A percentile compares a stretch with the other conserved stretches of the same genome.
Evolutionary conservation across 169 alveolate species (phyloP).

Genomic region (Pseudocohnilembus persalinus): DNA sequence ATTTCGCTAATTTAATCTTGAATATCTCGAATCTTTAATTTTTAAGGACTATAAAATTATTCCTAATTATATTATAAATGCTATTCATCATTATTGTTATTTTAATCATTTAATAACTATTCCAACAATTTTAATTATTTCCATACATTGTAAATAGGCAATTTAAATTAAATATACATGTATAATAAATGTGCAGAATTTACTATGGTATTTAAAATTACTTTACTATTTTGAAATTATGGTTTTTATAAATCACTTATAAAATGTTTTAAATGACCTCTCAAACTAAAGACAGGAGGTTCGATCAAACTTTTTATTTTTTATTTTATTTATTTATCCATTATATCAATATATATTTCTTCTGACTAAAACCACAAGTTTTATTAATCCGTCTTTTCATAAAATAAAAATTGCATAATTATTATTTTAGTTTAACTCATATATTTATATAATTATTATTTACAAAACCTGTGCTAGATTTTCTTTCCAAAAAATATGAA

Average conservation of each 20-base stretch:
- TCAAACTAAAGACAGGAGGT: neutral
- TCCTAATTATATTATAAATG: neutral
- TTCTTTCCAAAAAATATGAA: neutral
- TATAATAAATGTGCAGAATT: neutral
- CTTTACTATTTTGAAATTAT: too few species aligned
- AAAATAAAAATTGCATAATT: too few species aligned
- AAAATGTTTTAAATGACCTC: neutral
- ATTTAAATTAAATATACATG: neutral
- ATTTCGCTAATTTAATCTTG: neutral
- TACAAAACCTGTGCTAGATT: neutral
- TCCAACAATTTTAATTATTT: too few species aligned
- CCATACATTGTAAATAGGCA: neutral
- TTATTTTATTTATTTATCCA: too few species aligned
- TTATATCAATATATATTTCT: neutral
- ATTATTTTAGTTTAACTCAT: neutral
- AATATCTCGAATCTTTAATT: neutral
- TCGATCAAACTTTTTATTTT: neutral
- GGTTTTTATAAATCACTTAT: neutral
- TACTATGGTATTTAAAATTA: neutral
- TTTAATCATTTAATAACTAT: too few species aligned
- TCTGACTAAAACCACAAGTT: neutral
- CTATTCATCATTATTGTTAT: neutral
- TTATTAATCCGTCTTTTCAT: neutral
- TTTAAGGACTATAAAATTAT: neutral
- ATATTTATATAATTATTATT: too few species aligned